Evolutionary conservation across 495 filamentous ascomycete genomes (phyloP).

Genomic region (Cenococcum geophilum): DNA sequence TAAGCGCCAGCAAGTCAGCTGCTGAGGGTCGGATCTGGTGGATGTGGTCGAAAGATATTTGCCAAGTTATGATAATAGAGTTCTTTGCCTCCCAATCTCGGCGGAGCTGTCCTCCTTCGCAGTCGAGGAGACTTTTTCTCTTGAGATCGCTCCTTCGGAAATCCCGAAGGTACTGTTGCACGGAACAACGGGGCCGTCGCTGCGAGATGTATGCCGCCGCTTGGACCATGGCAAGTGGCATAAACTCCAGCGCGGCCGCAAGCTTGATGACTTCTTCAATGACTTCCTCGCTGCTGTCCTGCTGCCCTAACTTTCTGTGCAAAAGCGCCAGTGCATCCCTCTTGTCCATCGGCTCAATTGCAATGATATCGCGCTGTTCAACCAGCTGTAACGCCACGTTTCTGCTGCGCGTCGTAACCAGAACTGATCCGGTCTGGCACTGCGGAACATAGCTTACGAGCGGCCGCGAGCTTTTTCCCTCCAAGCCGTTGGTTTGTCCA

Average conservation of each 20-base stretch:
- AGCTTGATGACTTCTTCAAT: constrained; percentile 1
- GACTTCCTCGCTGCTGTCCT: constrained; percentile 14
- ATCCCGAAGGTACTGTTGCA: constrained; percentile 36
- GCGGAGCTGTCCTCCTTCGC: constrained; percentile 37
- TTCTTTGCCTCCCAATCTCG: constrained; percentile 41
- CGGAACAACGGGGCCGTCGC: constrained; percentile 24
- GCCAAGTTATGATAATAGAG: too few relatives aligned
- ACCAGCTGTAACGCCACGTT: constrained; percentile 28
- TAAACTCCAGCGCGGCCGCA: constrained; percentile 6
- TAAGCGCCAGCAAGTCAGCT: constrained; percentile 17
- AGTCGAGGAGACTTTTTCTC: constrained; percentile 37
- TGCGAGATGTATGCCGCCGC: too few relatives aligned
- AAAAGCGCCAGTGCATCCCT: constrained; percentile 37
- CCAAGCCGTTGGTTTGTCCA: too few relatives aligned
- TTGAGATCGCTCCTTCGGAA: constrained; percentile 39
- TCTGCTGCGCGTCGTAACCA: constrained; percentile 8
- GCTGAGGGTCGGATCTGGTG: constrained; percentile 21
- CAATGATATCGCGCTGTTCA: constrained; percentile 37
- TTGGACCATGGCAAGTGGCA: too few relatives aligned
- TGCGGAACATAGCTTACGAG: constrained; percentile 4
- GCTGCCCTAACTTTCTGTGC: constrained; percentile 37
- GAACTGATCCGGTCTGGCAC: constrained; percentile 10
- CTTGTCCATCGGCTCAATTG: constrained; percentile 35
- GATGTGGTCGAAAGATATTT: too few relatives aligned
- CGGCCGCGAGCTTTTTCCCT: too few relatives aligned